These are phyloP conservation scores for Paragyromitra xinjiangensis DNA, from an alignment of 495 filamentous ascomycete species.

Conservation along the genomic window DNA sequence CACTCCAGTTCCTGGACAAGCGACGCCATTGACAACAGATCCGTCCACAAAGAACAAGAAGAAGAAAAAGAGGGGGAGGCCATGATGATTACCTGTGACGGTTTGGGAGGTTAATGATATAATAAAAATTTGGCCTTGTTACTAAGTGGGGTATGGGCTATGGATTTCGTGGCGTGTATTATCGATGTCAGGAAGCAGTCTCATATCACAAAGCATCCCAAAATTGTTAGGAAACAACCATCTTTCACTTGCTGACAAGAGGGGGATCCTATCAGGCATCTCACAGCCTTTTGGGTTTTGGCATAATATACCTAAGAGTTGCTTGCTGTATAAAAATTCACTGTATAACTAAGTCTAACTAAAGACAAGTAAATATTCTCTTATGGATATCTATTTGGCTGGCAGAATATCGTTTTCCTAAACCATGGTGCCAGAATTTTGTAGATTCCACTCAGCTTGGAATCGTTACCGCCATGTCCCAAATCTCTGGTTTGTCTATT, in stretches of 20 bases:
- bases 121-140: neutral
- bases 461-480: conserved; percentile 29
- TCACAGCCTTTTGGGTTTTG: neutral
- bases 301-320: neutral
- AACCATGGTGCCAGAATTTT: neutral
- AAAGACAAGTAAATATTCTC: neutral
- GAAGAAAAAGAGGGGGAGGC: conserved; percentile 54
- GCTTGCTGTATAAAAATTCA: neutral
- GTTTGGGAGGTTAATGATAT: neutral
- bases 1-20: conserved; percentile 35
- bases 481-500: conserved; percentile 33
- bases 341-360: neutral
- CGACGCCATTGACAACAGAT: conserved; percentile 26
- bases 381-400: too few species aligned
- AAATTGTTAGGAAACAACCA: neutral
- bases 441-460: neutral
- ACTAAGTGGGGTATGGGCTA: neutral
- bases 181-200: neutral
- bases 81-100: conserved; percentile 25
- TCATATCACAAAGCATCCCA: neutral
- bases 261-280: neutral
- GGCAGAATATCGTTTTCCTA: neutral
- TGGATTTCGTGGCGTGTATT: conserved; percentile 1
- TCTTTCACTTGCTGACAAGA: neutral
- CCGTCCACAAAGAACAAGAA: conserved; percentile 49